phyloP scores from a whole-genome alignment of 2,329 filamentous ascomycete species.

The Diaporthe nobilis region DNA sequence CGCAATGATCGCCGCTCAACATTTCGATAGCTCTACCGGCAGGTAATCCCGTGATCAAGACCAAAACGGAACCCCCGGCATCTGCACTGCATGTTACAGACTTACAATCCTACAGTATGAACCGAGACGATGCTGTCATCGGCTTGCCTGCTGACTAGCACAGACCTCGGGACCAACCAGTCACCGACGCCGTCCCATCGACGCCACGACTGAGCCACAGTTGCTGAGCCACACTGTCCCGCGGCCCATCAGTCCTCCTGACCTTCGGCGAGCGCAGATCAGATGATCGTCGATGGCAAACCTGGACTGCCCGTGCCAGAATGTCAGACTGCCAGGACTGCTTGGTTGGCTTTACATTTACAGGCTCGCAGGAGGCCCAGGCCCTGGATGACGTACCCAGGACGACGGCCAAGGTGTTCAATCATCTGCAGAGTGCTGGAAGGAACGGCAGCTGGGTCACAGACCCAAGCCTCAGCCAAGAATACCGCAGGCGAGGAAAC shows the following conservation, averaged over 20 bases:
- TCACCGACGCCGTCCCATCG: neutral
- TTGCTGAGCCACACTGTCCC: slow-evolving; percentile 22
- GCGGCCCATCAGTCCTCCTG: neutral
- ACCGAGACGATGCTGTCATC: slow-evolving; percentile 17
- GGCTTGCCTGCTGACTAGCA: neutral
- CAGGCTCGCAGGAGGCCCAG: slow-evolving; percentile 11
- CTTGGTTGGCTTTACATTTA: neutral
- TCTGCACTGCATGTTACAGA: neutral
- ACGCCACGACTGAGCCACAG: slow-evolving; percentile 35
- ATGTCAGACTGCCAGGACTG: neutral
- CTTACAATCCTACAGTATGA: neutral
- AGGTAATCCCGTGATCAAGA: neutral
- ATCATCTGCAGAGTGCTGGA: slow-evolving; percentile 19
- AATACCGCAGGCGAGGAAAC: slow-evolving; percentile 21
- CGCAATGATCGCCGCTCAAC: neutral
- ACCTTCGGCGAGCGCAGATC: neutral
- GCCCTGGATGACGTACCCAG: slow-evolving; percentile 1
- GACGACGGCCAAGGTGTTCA: slow-evolving; percentile 7
- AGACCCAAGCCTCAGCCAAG: slow-evolving; percentile 24
- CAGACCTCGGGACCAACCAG: neutral
- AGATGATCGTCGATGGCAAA: slow-evolving; percentile 28
- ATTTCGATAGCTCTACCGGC: neutral
- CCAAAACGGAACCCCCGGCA: neutral
- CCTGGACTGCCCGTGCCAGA: neutral
- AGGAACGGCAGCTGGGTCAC: slow-evolving; percentile 6